Evolutionary conservation across 108 stramenopile species (phyloP), one percentile per base, ranked within the genome.

Genomic region (Stephanodiscus triporus): DNA sequence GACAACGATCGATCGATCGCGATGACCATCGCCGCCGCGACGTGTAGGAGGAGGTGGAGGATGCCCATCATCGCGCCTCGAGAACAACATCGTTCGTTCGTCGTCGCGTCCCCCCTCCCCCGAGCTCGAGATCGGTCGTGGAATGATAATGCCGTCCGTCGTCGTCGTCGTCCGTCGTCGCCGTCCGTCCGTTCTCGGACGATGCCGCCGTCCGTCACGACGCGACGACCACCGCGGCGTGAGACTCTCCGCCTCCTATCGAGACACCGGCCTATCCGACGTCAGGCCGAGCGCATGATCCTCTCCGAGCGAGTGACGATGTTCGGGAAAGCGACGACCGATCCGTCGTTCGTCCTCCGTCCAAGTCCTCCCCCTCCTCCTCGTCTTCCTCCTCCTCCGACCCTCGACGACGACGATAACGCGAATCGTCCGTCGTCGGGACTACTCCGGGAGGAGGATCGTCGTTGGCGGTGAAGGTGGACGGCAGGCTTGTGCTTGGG

Each of bases 271-370:
- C 2, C 63, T 78, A 2, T 83, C 40, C 62, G 93, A 59, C 43
- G 87, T 36, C 79, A 87, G 70, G 85, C 90, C 10, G 93, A 89
- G 72, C 63, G 84, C 54, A 71, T 87, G 78, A 89, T 94, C 10
- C 48, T 76, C 6, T 26, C 64, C 26, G 89, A 88, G 30, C 63
- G 80, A 13, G 90, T 94, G 20, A 89, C 89, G 11, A 17, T 94
- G 9, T 78, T 77, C 37, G 93, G 93, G 17, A 66, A 84, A 55
- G 63, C 72, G 2, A 66, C 88, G 2, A 73, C 38, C 5, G 40
- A 34, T 53, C 90, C 93, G 11, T 49, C 70, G 2, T 61, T 79
- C 43, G 62, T 51, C 60, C 40, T 81, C 34, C 55, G 11, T 27
- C 70, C n/a, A n/a, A n/a, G n/a, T n/a, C n/a, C n/a, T n/a, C n/a